Base-by-base conservation (phyloP, 441 rosid genomes). In the Erodium moschatum region DNA sequence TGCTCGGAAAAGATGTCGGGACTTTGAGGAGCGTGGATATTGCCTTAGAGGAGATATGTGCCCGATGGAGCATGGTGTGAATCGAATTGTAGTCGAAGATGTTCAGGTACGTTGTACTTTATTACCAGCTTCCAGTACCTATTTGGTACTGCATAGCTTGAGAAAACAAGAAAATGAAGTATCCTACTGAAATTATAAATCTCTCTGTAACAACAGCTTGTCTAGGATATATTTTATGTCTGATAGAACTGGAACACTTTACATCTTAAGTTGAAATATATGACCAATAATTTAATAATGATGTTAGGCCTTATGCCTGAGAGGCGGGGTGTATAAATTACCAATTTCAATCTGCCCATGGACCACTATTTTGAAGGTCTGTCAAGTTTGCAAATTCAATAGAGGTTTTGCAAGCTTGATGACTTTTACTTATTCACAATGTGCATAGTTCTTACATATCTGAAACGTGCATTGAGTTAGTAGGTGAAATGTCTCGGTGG, bases 31-130 rank as follows among this genome's bases (percentile, higher is more conserved):
- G 79, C 97, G 93, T 68, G 99, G 99, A 64, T 95, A 89, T 85
- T 95, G 99, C 83, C 81, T 95, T 62, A 86, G 97, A 84, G 99
- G 99, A 64, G 99, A 92, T 79, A 92, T 95, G 91, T 95, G 99
- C 80, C 98, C 96, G 3, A 90, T 95, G 99, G 99, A 95, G 89
- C 99, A 95, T 86, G 99, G 99, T 71, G 83, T 95, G 67, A 92
- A 95, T 82, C 96, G 92, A 52, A 95, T 95, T 76, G 98, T 95
- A 72, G 86, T 95, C 73, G 98, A 95, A 66, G 99, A 95, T 82
- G 99, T 95, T 70, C 98, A 92, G 97, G 99, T 95, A 77, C 78
- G 75, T 69, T 11, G 19, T 64, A 60, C 6, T 60, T 18, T 60
- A 9, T 60, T 60, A 60, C 31, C 12, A 10, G 33, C 6, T 21